These are phyloP conservation scores for Sparassis latifolia DNA, from an alignment of 1,284 basidiomycete species.

Conservation along the genomic window DNA sequence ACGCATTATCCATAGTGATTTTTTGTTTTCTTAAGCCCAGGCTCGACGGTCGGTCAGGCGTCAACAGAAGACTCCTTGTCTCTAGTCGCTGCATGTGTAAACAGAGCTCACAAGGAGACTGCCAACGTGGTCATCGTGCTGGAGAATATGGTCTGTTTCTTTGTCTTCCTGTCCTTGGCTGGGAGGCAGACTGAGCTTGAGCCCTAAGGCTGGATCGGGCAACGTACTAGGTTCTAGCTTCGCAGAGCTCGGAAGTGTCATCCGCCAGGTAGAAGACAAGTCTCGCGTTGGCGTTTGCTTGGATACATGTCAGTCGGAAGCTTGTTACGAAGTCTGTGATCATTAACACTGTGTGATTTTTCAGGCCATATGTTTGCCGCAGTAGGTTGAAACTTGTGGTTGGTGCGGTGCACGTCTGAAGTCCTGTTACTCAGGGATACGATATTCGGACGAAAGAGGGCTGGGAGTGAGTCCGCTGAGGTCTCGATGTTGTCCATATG, in stretches of 20 bases:
- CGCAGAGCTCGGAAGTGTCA: conserved; percentile 63
- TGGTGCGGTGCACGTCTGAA: no score
- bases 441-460: conserved; percentile 65
- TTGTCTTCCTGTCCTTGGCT: neutral
- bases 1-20: neutral
- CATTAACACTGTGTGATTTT: neutral
- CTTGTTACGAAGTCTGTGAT: neutral
- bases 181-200: neutral
- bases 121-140: conserved; percentile 60
- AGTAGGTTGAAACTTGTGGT: conserved; percentile 29
- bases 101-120: conserved; percentile 70
- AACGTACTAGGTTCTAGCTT: conserved; percentile 77
- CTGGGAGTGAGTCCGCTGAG: conserved; percentile 49
- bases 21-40: conserved; percentile 46
- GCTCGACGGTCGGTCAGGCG: conserved; percentile 69
- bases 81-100: conserved; percentile 71
- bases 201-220: conserved; percentile 63
- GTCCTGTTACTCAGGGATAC: conserved; percentile 48
- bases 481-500: no score
- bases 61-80: conserved; percentile 57
- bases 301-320: conserved; percentile 63
- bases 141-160: conserved; percentile 70
- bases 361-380: conserved; percentile 79
- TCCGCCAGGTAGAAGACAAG: conserved; percentile 70
- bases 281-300: conserved; percentile 75